Conservation (phyloP, 805 yeast species). For the Yamadazyma olivae region DNA sequence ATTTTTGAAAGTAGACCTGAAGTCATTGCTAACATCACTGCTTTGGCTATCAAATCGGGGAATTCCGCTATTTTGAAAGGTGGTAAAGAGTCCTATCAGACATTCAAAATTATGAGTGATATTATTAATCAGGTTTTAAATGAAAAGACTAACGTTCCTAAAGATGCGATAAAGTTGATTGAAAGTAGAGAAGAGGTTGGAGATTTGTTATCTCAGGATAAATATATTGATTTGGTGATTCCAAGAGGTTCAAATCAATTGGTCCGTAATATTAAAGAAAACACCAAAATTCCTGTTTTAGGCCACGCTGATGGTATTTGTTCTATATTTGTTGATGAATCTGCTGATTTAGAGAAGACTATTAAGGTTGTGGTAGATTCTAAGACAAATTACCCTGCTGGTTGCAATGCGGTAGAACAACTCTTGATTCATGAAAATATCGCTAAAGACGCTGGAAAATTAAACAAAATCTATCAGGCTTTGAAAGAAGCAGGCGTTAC, state of each 20-base stretch:
- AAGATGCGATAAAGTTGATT: slow-evolving; percentile 79
- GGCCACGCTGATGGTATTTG: slow-evolving; percentile 99
- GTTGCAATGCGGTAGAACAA: slow-evolving; percentile 97
- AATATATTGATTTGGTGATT: slow-evolving; percentile 88
- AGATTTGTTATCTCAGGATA: slow-evolving; percentile 79
- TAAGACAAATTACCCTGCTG: slow-evolving; percentile 96
- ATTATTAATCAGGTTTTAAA: slow-evolving; percentile 61
- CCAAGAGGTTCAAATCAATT: slow-evolving; percentile 97
- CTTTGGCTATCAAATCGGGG: slow-evolving; percentile 93
- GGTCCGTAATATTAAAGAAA: slow-evolving; percentile 79
- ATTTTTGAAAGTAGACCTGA: slow-evolving; percentile 98
- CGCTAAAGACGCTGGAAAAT: slow-evolving; percentile 23
- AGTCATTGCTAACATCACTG: slow-evolving; percentile 95
- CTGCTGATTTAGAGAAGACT: slow-evolving; percentile 78
- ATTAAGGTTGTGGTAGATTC: slow-evolving; percentile 74
- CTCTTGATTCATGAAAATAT: slow-evolving; percentile 56
- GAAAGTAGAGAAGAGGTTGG: slow-evolving; percentile 88
- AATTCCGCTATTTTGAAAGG: slow-evolving; percentile 97
- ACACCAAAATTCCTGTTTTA: slow-evolving; percentile 92
- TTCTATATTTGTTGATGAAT: slow-evolving; percentile 76
- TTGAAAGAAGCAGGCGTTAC: slow-evolving; percentile 68
- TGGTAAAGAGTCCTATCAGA: slow-evolving; percentile 87
- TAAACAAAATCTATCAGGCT: slow-evolving; percentile 18
- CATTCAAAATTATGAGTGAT: slow-evolving; percentile 78
- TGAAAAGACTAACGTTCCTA: slow-evolving; percentile 68